phyloP scores from a whole-genome alignment of 1,139 yeast species.

The Geotrichum phurueaensis region DNA sequence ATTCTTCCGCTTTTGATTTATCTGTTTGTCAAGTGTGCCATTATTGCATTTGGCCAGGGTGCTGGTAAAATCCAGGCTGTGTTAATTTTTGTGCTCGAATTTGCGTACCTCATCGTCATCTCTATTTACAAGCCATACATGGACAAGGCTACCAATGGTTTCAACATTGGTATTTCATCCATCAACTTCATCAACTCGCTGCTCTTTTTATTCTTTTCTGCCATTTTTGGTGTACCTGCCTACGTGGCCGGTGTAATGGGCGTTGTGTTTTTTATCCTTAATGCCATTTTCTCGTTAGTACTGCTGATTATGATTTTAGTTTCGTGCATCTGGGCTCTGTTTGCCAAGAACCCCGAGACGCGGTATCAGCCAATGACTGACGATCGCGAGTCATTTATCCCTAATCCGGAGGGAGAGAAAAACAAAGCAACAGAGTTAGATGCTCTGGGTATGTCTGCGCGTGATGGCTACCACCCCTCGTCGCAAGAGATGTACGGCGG shows the following conservation, averaged over 20 bases:
- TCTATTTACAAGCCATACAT: slow-evolving; percentile 65
- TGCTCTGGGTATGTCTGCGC: slow-evolving; percentile 87
- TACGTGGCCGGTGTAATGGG: slow-evolving; percentile 90
- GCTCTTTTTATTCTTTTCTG: slow-evolving; percentile 83
- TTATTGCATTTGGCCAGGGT: slow-evolving; percentile 79
- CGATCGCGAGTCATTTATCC: slow-evolving; percentile 85
- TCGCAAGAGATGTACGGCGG: slow-evolving; percentile 8
- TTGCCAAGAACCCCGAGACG: slow-evolving; percentile 89
- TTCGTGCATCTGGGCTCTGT: slow-evolving; percentile 75
- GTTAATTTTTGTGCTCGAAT: slow-evolving; percentile 67
- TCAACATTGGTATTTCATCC: slow-evolving; percentile 78
- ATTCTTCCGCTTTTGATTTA: slow-evolving; percentile 59
- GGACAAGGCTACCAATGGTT: slow-evolving; percentile 89
- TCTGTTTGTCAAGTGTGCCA: slow-evolving; percentile 65
- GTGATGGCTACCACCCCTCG: slow-evolving; percentile 39
- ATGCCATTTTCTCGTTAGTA: slow-evolving; percentile 82
- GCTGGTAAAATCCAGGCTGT: slow-evolving; percentile 79
- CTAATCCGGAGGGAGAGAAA: slow-evolving; percentile 44
- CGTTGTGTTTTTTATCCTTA: slow-evolving; percentile 76
- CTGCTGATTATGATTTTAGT: slow-evolving; percentile 78
- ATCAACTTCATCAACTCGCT: slow-evolving; percentile 76
- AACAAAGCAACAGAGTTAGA: slow-evolving; percentile 55
- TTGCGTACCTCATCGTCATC: slow-evolving; percentile 63
- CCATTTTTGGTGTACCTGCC: slow-evolving; percentile 75
- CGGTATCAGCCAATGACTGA: slow-evolving; percentile 96